Evolutionary conservation across 164 flowering plant genomes (phyloP).

Genomic region (Magnolia changhungtana): DNA sequence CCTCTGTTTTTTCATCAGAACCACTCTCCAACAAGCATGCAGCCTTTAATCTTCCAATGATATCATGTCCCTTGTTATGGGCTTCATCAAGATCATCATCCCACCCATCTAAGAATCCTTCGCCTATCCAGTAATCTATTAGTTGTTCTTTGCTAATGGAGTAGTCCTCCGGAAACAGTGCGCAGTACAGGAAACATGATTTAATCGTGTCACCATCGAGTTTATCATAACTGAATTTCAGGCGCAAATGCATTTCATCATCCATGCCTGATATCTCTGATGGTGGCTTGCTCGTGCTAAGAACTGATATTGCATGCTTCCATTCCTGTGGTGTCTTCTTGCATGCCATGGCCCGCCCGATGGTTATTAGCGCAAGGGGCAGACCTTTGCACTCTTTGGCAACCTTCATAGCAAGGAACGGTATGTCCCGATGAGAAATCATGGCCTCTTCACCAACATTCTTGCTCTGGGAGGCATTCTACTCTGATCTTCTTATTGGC

Average conservation of each 20-base stretch:
- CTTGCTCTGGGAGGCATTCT: background rate
- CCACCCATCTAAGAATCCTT: constrained; percentile 11
- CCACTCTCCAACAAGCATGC: constrained; percentile 14
- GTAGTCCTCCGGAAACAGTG: constrained; percentile 14
- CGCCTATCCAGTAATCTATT: constrained; percentile 14
- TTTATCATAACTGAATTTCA: constrained; percentile 16
- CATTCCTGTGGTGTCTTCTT: constrained; percentile 3
- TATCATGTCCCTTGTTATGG: constrained; percentile 6
- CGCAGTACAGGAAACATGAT: constrained; percentile 11
- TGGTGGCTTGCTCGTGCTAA: background rate
- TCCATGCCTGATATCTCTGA: constrained; percentile 2
- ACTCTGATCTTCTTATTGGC: constrained; percentile 7
- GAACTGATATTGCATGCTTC: constrained; percentile 7
- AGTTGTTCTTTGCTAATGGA: constrained; percentile 9
- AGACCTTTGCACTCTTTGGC: constrained; percentile 7
- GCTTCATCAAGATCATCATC: constrained; percentile 2
- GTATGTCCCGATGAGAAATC: background rate
- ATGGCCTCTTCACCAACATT: constrained; percentile 7
- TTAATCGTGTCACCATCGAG: background rate
- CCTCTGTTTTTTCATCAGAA: constrained; percentile 9
- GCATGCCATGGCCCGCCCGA: constrained; percentile 14
- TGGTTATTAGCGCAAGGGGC: constrained; percentile 8
- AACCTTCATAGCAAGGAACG: constrained; percentile 1
- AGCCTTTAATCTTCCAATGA: constrained; percentile 11
- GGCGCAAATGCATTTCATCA: background rate